These are phyloP conservation scores for Closterium sp. DNA, from an alignment of 139 green algal species.

Conservation along the genomic window DNA sequence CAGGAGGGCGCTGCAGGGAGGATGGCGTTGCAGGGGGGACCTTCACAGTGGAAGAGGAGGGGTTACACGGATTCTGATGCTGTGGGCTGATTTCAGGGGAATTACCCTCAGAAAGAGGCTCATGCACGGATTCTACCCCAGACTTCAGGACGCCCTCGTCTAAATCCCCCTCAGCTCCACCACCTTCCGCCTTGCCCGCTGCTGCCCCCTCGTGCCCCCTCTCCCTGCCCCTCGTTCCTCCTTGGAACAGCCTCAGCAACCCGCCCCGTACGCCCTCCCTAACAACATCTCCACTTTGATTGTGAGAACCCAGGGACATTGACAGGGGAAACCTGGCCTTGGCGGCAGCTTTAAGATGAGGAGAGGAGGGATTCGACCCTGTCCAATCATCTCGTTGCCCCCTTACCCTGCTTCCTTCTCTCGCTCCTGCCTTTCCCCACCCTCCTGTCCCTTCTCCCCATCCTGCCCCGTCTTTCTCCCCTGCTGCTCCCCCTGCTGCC, in stretches of 20 bases:
- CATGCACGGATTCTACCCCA: background rate
- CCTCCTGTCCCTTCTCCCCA: background rate
- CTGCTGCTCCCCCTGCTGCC: background rate
- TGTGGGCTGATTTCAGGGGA: no score
- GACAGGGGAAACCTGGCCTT: background rate
- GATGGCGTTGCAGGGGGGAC: background rate
- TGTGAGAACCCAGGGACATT: background rate
- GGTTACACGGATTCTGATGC: no score
- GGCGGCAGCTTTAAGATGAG: background rate
- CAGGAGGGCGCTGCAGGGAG: background rate
- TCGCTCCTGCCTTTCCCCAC: background rate
- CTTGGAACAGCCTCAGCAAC: background rate
- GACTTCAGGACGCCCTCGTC: background rate
- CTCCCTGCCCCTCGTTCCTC: background rate
- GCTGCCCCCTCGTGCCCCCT: no score
- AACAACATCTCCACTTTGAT: background rate
- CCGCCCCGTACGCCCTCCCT: background rate
- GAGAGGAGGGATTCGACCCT: background rate
- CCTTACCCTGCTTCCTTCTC: background rate
- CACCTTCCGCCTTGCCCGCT: background rate
- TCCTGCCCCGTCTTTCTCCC: background rate
- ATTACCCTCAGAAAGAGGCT: no score
- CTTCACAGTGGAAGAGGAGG: no score
- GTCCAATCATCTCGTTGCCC: background rate
- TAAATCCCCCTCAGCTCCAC: background rate